Conservation (phyloP, 495 filamentous ascomycete species). For the Corynascus novoguineensis region DNA sequence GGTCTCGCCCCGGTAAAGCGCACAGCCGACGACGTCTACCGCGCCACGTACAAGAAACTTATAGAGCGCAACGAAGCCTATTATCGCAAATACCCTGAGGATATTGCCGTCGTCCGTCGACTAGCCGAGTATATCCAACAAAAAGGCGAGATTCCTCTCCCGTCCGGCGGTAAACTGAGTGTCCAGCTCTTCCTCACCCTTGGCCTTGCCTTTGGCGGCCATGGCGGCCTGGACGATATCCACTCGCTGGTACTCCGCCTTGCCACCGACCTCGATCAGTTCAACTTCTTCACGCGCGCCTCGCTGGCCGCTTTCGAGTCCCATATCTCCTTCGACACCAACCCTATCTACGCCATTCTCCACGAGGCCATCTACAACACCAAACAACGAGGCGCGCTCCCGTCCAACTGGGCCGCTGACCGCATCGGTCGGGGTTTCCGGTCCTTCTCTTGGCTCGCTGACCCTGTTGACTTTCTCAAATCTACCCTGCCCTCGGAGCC, state of each 20-base stretch:
- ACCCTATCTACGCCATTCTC: constrained; percentile 75
- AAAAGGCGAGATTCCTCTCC: constrained; percentile 44
- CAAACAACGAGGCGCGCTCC: constrained; percentile 27
- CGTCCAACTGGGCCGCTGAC: constrained; percentile 47
- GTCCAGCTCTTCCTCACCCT: constrained; percentile 65
- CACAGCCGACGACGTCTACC: constrained; percentile 70
- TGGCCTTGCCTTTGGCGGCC: constrained; percentile 68
- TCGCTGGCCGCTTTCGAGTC: constrained; percentile 63
- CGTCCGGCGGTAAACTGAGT: constrained; percentile 63
- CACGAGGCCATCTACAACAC: constrained; percentile 84
- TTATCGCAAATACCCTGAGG: constrained; percentile 80
- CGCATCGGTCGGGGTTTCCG: constrained; percentile 34
- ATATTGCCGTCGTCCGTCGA: constrained; percentile 62
- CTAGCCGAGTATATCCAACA: constrained; percentile 55
- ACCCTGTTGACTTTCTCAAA: constrained; percentile 19
- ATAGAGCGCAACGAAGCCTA: constrained; percentile 61
- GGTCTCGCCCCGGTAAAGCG: constrained; percentile 72
- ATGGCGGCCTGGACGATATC: constrained; percentile 65
- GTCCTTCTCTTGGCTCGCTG: constrained; percentile 42
- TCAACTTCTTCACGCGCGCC: constrained; percentile 65
- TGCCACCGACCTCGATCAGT: constrained; percentile 61
- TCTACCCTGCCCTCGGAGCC: constrained; percentile 38
- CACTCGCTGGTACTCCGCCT: constrained; percentile 67
- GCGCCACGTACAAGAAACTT: constrained; percentile 60
- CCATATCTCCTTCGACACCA: constrained; percentile 61